Conservation (phyloP, 805 yeast genomes). For the Ogataea neopini region DNA sequence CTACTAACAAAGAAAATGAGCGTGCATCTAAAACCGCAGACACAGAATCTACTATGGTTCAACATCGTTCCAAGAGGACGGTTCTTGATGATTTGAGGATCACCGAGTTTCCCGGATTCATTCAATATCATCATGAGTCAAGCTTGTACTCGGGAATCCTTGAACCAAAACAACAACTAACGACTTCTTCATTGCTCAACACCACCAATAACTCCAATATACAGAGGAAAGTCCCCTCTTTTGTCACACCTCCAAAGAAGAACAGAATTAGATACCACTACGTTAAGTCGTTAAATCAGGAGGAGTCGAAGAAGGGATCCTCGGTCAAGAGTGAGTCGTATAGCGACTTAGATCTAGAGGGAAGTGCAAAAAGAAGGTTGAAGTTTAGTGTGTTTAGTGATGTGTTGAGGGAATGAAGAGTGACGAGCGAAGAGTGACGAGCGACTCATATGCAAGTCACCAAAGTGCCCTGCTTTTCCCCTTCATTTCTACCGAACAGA, state of each 20-base stretch:
- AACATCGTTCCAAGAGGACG: constrained; percentile 2
- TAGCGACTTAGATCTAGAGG: constrained; percentile 13
- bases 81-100: constrained; percentile 21
- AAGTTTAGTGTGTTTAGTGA: constrained; percentile 21
- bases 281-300: constrained; percentile 14
- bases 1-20: constrained; percentile 20
- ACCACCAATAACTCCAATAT: neutral
- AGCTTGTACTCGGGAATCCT: constrained; percentile 16
- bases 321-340: no score
- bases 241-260: constrained; percentile 26
- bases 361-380: constrained; percentile 11
- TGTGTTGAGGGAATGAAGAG: no score
- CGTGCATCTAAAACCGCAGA: neutral
- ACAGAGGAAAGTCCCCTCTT: constrained; percentile 21
- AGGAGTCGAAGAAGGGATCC: neutral
- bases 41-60: constrained; percentile 2
- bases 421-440: no score
- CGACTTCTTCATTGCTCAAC: constrained; percentile 20
- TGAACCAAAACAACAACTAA: constrained; percentile 22
- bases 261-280: constrained; percentile 20
- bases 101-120: constrained; percentile 21
- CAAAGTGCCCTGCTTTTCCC: neutral
- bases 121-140: constrained; percentile 10
- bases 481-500: no score
- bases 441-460: constrained; percentile 4